phyloP scores from a whole-genome alignment of 768 basidiomycete species.

The Coprinopsis cinerea region DNA sequence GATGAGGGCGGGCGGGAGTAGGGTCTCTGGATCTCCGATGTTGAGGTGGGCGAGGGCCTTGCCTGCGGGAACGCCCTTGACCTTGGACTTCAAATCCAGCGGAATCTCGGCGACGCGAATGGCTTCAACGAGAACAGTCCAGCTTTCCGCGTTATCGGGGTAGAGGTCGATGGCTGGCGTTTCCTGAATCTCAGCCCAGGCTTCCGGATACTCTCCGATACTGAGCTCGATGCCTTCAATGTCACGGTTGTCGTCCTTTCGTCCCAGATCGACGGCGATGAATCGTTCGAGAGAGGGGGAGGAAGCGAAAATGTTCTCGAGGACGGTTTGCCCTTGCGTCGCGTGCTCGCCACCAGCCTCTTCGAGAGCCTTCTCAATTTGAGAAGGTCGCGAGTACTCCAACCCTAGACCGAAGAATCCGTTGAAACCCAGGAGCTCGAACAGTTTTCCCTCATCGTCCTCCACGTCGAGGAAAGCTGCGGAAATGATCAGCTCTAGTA shows the following conservation, averaged over 20 bases:
- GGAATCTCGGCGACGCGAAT: neutral
- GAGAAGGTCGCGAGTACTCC: neutral
- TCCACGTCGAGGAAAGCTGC: slow-evolving; percentile 4
- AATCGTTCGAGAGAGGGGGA: neutral
- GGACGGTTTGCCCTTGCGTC: neutral
- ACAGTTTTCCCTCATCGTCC: neutral
- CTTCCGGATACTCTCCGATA: slow-evolving; percentile 2
- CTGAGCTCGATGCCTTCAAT: slow-evolving; percentile 1
- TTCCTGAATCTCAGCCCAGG: neutral
- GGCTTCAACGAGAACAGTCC: neutral
- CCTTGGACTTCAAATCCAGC: neutral
- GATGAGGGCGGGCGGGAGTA: neutral
- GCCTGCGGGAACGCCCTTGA: neutral
- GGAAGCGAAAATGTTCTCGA: neutral
- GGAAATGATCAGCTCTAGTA: no score
- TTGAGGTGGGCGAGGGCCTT: neutral
- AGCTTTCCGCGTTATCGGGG: neutral
- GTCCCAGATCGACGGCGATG: neutral
- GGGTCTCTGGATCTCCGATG: neutral
- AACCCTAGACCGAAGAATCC: slow-evolving; percentile 1
- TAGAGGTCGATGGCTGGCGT: neutral
- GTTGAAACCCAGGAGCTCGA: neutral
- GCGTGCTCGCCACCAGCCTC: neutral
- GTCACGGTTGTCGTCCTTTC: neutral
- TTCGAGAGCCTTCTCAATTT: neutral